Conservation (phyloP, 2,329 filamentous ascomycete species). For the Teratosphaeria gauchensis region DNA sequence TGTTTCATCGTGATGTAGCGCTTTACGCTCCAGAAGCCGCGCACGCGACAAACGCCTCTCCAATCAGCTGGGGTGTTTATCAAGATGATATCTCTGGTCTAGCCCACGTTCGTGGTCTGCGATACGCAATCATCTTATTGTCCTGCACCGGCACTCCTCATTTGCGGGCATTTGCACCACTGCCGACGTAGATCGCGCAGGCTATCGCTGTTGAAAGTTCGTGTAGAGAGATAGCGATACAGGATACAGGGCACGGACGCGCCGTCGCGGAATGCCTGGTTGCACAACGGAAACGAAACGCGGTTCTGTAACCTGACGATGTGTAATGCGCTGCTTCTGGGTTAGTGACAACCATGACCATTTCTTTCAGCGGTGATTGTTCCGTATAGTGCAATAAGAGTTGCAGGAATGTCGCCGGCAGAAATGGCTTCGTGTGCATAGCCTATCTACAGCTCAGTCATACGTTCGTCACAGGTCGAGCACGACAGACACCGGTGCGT, state of each 20-base stretch:
- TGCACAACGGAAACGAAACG: neutral
- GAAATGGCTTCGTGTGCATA: too few relatives aligned
- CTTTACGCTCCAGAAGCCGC: neutral
- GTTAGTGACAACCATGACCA: neutral
- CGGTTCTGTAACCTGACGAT: neutral
- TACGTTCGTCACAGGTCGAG: too few relatives aligned
- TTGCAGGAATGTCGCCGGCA: too few relatives aligned
- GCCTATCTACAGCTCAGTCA: too few relatives aligned
- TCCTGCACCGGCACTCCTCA: neutral
- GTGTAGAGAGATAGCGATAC: neutral
- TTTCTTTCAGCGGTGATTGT: too few relatives aligned
- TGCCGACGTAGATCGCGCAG: neutral
- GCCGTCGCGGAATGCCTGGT: neutral
- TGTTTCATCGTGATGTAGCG: neutral
- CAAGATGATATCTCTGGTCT: neutral
- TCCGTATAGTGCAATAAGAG: too few relatives aligned
- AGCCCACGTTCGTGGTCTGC: neutral
- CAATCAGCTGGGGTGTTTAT: neutral
- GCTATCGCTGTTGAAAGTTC: neutral
- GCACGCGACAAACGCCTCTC: neutral
- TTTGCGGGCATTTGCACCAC: neutral
- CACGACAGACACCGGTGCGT: too few relatives aligned
- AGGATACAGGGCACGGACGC: neutral
- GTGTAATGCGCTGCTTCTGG: neutral
- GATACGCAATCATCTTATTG: neutral